phyloP scores from a whole-genome alignment of 148 eudicot genomes.

The Cornus controversa region DNA sequence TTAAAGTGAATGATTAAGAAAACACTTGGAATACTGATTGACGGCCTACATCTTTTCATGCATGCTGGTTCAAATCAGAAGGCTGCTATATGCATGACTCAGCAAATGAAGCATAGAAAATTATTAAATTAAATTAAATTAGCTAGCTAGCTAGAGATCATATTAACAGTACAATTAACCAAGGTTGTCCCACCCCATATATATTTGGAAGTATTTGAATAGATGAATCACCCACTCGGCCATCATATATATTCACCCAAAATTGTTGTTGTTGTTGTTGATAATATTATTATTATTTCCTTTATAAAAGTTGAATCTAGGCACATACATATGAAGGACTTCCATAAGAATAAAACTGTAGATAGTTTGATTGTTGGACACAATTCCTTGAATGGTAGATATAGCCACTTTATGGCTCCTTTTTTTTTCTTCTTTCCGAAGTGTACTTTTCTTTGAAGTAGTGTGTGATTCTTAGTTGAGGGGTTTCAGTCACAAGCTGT shows the following conservation, averaged over 20 bases:
- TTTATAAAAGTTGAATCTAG: too few species aligned
- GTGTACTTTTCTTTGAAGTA: too few species aligned
- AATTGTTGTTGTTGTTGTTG: background rate
- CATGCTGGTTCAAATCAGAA: too few species aligned
- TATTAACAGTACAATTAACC: background rate
- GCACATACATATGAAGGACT: background rate
- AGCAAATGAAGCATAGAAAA: too few species aligned
- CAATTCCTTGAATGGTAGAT: conserved; percentile 19
- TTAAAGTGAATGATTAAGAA: background rate
- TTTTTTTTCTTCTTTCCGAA: background rate
- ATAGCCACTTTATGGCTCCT: conserved; percentile 13
- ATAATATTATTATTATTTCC: too few species aligned
- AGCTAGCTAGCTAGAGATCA: background rate
- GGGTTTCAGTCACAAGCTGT: background rate
- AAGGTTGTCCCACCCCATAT: conserved; percentile 3
- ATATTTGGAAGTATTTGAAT: background rate
- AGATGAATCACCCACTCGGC: too few species aligned
- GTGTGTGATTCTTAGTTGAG: too few species aligned
- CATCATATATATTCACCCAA: too few species aligned
- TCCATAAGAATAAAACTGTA: background rate
- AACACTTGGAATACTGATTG: too few species aligned
- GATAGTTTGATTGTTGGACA: conserved; percentile 14
- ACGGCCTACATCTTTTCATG: too few species aligned
- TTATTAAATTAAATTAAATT: too few species aligned
- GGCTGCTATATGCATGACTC: too few species aligned